Base-by-base conservation (phyloP, 1,139 yeast species). In the Magnusiomyces magnusii region DNA sequence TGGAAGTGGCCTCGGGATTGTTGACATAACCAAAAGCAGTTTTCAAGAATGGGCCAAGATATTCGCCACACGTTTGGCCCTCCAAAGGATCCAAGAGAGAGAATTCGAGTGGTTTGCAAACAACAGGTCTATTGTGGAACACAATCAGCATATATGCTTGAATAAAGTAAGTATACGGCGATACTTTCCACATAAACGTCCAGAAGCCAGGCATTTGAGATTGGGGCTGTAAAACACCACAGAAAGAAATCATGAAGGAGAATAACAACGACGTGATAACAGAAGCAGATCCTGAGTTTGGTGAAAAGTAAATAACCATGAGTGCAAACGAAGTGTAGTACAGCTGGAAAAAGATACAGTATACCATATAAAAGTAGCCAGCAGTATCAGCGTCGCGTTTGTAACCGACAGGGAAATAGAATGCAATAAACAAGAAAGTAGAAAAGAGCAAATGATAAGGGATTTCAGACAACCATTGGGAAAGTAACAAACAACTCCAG, bases 141-240 rank as follows among this genome's bases (percentile, higher is more conserved):
- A 76, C 75, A 21, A 77, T 73, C 13, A 77, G 72, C 66, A 81
- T 73, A 61, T 79, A 69, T 13, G 78, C 74, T 58, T 77, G 77
- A 49, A 82, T 75, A 70, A 82, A 80, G 67, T 81, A 82, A 2
- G 85, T 82, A 65, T 79, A 76, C 21, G 86, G 85, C 31, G 82
- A 78, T 25, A 76, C 73, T 60, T 80, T 74, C 73, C 80, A 82
- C 83, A 82, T 80, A 68, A 81, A 80, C 47, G 74, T 73, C 85
- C 85, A 82, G 73, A 82, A 82, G 9, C 81, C 78, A 25, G 86
- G 84, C 76, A 81, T 76, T 53, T 68, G 74, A 23, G 72, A 67
- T 47, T 67, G 69, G 44, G 81, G 78, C 60, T 79, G 82, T 65
- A 82, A 69, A 52, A 81, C 81, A 75, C 87, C 87, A 73, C 85